These are phyloP conservation scores for Cladosporium oxysporum DNA, from an alignment of 2,329 filamentous ascomycete species.

Conservation along the genomic window DNA sequence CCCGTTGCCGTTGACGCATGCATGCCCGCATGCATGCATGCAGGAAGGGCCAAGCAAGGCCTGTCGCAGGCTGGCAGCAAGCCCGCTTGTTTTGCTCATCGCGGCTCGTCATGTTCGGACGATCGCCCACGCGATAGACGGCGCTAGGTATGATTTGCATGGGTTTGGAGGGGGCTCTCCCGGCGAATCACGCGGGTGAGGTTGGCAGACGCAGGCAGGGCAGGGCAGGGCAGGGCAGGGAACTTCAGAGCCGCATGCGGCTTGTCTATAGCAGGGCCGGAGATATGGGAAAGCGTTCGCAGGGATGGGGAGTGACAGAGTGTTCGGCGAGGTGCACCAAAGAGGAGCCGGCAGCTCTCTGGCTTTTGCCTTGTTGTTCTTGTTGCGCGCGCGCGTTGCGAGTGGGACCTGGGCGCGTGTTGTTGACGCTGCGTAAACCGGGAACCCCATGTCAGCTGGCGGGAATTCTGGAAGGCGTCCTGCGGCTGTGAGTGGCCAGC, in stretches of 20 bases:
- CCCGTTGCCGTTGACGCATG: constrained; percentile 4
- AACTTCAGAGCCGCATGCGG: constrained; percentile 19
- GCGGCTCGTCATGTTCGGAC: constrained; percentile 17
- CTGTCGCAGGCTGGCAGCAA: background rate
- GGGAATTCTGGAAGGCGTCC: constrained; percentile 7
- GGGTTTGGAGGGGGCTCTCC: background rate
- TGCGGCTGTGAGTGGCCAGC: constrained; percentile 14
- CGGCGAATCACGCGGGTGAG: background rate
- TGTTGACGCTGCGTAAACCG: background rate
- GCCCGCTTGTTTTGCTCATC: background rate
- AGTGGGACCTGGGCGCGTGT: background rate
- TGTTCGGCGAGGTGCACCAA: background rate
- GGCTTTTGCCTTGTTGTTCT: background rate
- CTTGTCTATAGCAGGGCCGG: constrained; percentile 6
- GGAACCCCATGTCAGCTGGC: constrained; percentile 12
- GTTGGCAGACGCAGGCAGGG: background rate
- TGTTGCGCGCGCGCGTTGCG: background rate
- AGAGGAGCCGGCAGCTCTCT: background rate
- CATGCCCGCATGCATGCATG: background rate
- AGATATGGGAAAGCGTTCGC: constrained; percentile 2
- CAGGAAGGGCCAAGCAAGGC: background rate
- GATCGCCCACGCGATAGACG: constrained; percentile 16
- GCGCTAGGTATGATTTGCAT: constrained; percentile 20
- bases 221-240: background rate
- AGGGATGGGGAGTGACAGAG: constrained; percentile 1